Evolutionary conservation across 2,329 filamentous ascomycete species (phyloP), one percentile per base, ranked within the genome.

Genomic region (Pyrenochaeta sp.): DNA sequence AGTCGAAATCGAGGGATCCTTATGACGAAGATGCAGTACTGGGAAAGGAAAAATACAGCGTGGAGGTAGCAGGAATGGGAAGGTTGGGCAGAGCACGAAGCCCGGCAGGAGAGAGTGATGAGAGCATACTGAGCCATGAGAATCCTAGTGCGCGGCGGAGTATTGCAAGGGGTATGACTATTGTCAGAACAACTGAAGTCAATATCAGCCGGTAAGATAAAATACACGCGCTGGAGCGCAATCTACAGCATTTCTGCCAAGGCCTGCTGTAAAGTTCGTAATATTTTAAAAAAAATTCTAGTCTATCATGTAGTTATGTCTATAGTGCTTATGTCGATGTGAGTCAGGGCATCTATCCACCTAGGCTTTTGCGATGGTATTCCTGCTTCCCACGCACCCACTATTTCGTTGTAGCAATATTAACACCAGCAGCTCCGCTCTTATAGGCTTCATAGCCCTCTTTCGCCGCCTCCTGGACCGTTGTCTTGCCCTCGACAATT

Each of bases 401-500:
- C 49, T 67, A 69, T 45, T 68, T 65, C 27, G 45, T 51, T 7
- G 61, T 60, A 29, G 46, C 31, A 21, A 60, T 54, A 7, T 63
- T 54, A 29, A 74, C 51, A 7, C 77, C 78, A 37, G 78, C 78
- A 48, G 74, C 69, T 7, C 79, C 79, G 45, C 73, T 75, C 71
- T 81, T 79, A 72, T 78, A 82, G 15, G 71, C 71, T 55, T 80
- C 75, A 51, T 73, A 78, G 9, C 81, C 82, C 57, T 82, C 76
- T 49, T 78, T 73, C 10, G 91, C 90, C 20, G 91, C 88, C 40
- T 90, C 85, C 66, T 90, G 81, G 7, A 92, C 86, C 18, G 83
- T 88, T 14, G 83, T 84, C 74, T 89, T 88, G 20, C 91, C 91
- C 29, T 85, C 85, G 52, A 83, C 81, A 67, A 97, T 91, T 54